Base-by-base conservation (phyloP, 2,329 filamentous ascomycete species). In the Periconia macrospinosa region DNA sequence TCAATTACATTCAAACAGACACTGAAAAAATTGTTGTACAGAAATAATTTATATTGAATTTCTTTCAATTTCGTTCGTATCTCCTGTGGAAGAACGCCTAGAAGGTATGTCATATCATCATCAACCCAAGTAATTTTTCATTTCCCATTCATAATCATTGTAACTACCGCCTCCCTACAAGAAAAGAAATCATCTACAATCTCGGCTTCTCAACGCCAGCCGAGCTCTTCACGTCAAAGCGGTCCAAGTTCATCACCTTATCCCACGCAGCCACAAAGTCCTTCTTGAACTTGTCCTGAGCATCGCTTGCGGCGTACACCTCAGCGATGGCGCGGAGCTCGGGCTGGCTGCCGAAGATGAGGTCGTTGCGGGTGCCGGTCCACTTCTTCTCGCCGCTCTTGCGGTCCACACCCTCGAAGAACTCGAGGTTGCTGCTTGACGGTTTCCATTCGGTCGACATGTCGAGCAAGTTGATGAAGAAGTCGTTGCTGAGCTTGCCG, bases 401-500 rank as follows among this genome's bases (percentile, higher is more conserved):
- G 71, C 84, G 85, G 76, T 90, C 86, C 14, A 75, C 66, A 35
- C 86, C 88, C 56, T 85, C 81, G 72, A 82, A 91, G 47, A 80
- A 51, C 63, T 91, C 87, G 33, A 75, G 60, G 48, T 56, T 75
- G n/a, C 63, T 60, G 53, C 77, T 76, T 40, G 75, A 75, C 0
- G 82, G 65, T 76, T 84, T 85, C 89, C 89, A 92, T 19, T 75
- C 78, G 7, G 82, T 89, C 72, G 75, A 77, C 65, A 81, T 83
- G 66, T 91, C 88, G 20, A 92, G 82, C 1, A 92, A 79, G 77
- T 92, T 91, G 74, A 90, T 82, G 68, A 92, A 92, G 81, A 91
- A 92, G 76, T 92, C 89, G 74, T 89, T 91, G 67, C 85, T 89
- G 64, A 92, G 79, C 62, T 83, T 75, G 41, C 89, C 89, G 1